A percentile compares a stretch with the other conserved stretches of the same genome.
phyloP scores from a whole-genome alignment of 345 rosid genomes.

The Salix viminalis region DNA sequence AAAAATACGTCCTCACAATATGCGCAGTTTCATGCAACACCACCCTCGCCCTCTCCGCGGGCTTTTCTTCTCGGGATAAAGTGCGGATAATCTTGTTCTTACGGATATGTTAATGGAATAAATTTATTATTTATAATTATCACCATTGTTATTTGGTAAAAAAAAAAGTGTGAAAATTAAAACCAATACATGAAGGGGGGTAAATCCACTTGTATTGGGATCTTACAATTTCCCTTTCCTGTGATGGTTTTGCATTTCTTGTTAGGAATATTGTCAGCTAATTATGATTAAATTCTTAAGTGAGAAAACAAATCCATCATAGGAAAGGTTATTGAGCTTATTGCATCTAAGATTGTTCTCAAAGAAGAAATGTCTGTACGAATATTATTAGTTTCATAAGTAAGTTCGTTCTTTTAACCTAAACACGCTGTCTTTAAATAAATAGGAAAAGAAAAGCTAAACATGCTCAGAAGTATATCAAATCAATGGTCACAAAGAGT shows the following conservation, averaged over 20 bases:
- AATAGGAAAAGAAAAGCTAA: background rate
- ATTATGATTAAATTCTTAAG: too few species aligned
- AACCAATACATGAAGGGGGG: too few species aligned
- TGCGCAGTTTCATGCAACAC: background rate
- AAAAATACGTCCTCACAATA: background rate
- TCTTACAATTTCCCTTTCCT: background rate
- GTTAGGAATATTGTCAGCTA: too few species aligned
- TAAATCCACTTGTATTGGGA: background rate
- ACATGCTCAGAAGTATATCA: conserved; percentile 11
- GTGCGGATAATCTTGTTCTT: background rate
- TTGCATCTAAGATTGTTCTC: background rate
- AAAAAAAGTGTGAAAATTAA: background rate
- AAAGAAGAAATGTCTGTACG: background rate
- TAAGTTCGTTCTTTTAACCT: conserved; percentile 32
- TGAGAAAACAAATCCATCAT: too few species aligned
- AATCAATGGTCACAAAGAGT: conserved; percentile 32
- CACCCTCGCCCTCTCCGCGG: background rate
- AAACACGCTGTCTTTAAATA: conserved; percentile 17
- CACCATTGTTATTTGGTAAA: background rate
- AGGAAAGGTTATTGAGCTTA: background rate
- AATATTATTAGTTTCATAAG: conserved; percentile 12
- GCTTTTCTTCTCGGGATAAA: background rate
- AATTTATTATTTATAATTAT: background rate
- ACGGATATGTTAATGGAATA: background rate
- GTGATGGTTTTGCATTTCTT: too few species aligned